Evolutionary conservation across 2,329 filamentous ascomycete species (phyloP).

Genomic region (Lecanicillium sp.): DNA sequence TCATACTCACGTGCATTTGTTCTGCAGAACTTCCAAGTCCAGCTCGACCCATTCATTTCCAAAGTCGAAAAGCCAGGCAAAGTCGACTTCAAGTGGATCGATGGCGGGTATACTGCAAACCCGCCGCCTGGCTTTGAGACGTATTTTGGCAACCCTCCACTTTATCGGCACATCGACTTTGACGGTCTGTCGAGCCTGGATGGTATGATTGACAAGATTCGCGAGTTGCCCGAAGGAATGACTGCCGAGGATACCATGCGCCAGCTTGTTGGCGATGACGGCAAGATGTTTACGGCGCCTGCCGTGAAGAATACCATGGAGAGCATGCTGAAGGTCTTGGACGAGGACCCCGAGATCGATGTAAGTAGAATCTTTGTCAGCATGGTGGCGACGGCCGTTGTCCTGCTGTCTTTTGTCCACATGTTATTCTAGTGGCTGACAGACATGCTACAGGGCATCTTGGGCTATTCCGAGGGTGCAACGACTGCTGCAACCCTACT

Average conservation of each 20-base stretch:
- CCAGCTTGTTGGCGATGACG: constrained; percentile 32
- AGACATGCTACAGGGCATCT: constrained; percentile 31
- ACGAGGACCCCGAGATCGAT: constrained; percentile 27
- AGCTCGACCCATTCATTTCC: constrained; percentile 30
- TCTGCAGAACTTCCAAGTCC: constrained; percentile 46
- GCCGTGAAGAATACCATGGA: constrained; percentile 13
- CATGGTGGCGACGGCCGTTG: not conserved
- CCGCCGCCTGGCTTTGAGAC: constrained; percentile 48
- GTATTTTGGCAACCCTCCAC: constrained; percentile 48
- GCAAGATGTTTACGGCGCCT: constrained; percentile 10
- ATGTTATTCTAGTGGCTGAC: too few relatives aligned
- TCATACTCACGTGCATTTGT: constrained; percentile 3
- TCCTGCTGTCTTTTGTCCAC: too few relatives aligned
- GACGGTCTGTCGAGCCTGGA: constrained; percentile 34
- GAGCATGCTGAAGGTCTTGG: constrained; percentile 33
- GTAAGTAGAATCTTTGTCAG: constrained; percentile 10
- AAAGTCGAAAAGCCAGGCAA: constrained; percentile 11
- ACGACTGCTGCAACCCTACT: constrained; percentile 45
- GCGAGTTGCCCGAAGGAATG: constrained; percentile 44
- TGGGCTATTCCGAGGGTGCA: constrained; percentile 55
- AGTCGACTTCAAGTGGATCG: constrained; percentile 38
- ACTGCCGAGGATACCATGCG: constrained; percentile 50
- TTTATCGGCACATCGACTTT: constrained; percentile 47
- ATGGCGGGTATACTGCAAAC: constrained; percentile 40
- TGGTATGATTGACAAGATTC: constrained; percentile 41